These are phyloP conservation scores for Saccharomycopsis selenospora DNA, from an alignment of 805 yeast species.

Conservation along the genomic window DNA sequence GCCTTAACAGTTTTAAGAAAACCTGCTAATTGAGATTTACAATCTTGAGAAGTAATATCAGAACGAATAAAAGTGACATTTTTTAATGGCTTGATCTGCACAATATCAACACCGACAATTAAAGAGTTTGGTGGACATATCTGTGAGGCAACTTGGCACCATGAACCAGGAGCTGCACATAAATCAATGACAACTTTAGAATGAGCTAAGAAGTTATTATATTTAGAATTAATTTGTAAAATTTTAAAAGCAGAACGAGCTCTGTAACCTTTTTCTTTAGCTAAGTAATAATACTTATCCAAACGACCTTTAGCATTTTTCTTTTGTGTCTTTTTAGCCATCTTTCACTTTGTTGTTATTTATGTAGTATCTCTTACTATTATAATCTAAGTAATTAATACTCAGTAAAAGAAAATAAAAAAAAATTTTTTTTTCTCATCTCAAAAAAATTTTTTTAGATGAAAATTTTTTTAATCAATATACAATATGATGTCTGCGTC, in stretches of 20 bases:
- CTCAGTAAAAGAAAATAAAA: no score
- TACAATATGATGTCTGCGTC: no score
- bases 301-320: conserved; percentile 98
- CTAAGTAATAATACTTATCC: conserved; percentile 92
- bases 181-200: conserved; percentile 94
- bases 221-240: conserved; percentile 91
- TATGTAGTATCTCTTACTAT: no score
- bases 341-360: conserved; percentile 28
- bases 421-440: no score
- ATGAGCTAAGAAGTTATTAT: conserved; percentile 88
- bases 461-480: no score
- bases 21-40: conserved; percentile 89
- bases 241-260: conserved; percentile 98
- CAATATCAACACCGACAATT: conserved; percentile 98
- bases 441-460: no score
- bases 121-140: conserved; percentile 88
- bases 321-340: conserved; percentile 85
- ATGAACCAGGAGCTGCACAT: conserved; percentile 97
- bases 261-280: conserved; percentile 96
- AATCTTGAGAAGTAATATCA: conserved; percentile 97
- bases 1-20: conserved; percentile 99
- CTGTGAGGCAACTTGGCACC: conserved; percentile 98
- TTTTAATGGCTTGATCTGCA: conserved; percentile 94
- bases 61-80: conserved; percentile 84
- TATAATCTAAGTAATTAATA: no score